Percentiles rank a stretch among this genome's conserved stretches.
Evolutionary conservation across 768 basidiomycete species (phyloP).

Genomic region (Boletus huronensis): DNA sequence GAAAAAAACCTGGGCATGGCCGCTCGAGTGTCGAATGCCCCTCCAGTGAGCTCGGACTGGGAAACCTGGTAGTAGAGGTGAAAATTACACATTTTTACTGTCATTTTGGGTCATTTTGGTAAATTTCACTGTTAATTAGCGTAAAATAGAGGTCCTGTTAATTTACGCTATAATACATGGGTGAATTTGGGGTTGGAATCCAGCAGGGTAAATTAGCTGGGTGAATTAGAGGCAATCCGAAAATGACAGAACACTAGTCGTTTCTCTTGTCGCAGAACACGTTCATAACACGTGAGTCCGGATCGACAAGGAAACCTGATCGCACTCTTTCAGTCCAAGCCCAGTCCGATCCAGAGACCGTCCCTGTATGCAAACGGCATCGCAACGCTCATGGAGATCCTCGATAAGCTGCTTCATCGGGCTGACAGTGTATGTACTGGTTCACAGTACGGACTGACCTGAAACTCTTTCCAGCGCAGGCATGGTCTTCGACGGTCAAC

Average conservation of each 20-base stretch:
- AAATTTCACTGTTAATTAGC: not conserved
- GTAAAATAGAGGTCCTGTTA: not conserved
- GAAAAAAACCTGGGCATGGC: not conserved
- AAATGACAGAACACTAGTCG: not conserved
- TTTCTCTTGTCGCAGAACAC: slow-evolving; percentile 3
- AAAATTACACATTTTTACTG: not conserved
- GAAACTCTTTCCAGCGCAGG: not conserved
- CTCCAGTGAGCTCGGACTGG: not conserved
- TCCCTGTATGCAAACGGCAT: slow-evolving; percentile 8
- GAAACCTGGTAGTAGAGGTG: not conserved
- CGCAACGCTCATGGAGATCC: slow-evolving; percentile 11
- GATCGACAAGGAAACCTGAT: not conserved
- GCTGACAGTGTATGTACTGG: not conserved
- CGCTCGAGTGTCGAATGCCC: not conserved
- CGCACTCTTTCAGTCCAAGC: not conserved
- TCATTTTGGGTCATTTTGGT: not conserved
- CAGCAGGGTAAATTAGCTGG: not conserved
- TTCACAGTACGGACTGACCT: not conserved
- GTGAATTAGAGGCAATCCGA: not conserved
- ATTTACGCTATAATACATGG: not conserved
- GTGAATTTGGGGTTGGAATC: not conserved
- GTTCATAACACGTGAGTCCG: slow-evolving; percentile 8
- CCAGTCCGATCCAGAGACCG: not conserved
- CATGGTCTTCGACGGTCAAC: not conserved
- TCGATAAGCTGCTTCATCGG: slow-evolving; percentile 1